These are phyloP conservation scores for Beta vulgaris DNA, from an alignment of 148 eudicot genomes.

Conservation along the genomic window DNA sequence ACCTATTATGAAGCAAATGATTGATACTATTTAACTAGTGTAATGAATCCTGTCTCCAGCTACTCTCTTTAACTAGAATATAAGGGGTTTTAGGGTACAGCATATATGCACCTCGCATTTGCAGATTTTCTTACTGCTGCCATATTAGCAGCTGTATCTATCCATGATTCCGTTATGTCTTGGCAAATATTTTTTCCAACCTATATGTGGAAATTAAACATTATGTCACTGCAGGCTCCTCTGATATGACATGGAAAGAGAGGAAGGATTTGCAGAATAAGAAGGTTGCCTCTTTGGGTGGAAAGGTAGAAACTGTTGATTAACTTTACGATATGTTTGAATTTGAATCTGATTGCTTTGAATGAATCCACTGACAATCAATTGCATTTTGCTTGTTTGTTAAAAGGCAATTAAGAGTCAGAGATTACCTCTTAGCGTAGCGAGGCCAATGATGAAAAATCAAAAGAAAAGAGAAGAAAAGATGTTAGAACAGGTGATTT, in stretches of 20 bases:
- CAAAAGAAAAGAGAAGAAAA: slow-evolving; percentile 74
- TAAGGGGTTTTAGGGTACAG: background rate
- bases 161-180: background rate
- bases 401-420: slow-evolving; percentile 76
- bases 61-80: background rate
- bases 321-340: background rate
- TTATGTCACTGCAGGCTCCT: slow-evolving; percentile 41
- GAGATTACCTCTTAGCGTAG: slow-evolving; percentile 74
- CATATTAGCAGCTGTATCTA: background rate
- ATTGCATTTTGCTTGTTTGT: background rate
- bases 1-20: background rate
- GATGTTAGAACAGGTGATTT: slow-evolving; percentile 53
- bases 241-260: slow-evolving; percentile 91
- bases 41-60: background rate
- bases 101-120: background rate
- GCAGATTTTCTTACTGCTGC: background rate
- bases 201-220: background rate
- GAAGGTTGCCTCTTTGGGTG: slow-evolving; percentile 85
- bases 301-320: slow-evolving; percentile 56
- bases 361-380: slow-evolving; percentile 7
- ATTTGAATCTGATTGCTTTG: background rate
- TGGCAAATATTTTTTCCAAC: background rate
- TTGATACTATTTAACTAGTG: background rate
- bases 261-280: slow-evolving; percentile 77
- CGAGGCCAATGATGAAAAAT: slow-evolving; percentile 74